Evolutionary conservation across 352 stramenopile genomes (phyloP).

Genomic region (Globisporangium recalcitrans): DNA sequence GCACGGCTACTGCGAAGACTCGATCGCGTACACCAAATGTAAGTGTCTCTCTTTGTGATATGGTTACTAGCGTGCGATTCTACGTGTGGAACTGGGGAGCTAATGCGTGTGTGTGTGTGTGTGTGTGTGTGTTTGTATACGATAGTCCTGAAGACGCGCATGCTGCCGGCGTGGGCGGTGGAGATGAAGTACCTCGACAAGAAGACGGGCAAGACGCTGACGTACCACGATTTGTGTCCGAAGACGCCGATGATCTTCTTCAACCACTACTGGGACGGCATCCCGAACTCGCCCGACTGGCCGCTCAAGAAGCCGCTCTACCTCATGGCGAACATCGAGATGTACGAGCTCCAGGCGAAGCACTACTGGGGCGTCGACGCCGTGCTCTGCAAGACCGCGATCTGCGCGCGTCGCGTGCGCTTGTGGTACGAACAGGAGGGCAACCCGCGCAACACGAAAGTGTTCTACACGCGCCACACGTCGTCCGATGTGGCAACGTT

Average conservation of each 20-base stretch:
- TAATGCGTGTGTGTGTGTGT: not conserved
- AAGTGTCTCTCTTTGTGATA: not conserved
- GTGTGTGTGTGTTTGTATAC: not conserved
- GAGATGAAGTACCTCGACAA: constrained; percentile 10
- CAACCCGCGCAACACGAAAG: constrained; percentile 41
- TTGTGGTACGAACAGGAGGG: constrained; percentile 54
- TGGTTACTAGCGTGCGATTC: not conserved
- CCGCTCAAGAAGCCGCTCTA: constrained; percentile 38
- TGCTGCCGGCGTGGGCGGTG: not conserved
- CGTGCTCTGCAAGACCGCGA: constrained; percentile 44
- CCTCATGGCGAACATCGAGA: constrained; percentile 55
- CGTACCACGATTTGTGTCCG: constrained; percentile 31
- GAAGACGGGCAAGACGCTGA: constrained; percentile 8
- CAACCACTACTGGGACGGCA: constrained; percentile 27
- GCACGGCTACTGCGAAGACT: constrained; percentile 51
- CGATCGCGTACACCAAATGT: constrained; percentile 37
- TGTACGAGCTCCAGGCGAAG: constrained; percentile 40
- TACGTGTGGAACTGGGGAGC: not conserved
- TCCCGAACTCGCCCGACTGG: constrained; percentile 26
- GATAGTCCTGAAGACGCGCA: constrained; percentile 2
- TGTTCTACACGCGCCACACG: constrained; percentile 62
- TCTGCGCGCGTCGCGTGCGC: constrained; percentile 36
- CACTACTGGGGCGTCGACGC: constrained; percentile 41
- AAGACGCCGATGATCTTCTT: constrained; percentile 21
- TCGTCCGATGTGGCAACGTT: constrained; percentile 41